Percentiles rank a stretch among this genome's conserved stretches.
phyloP scores from a whole-genome alignment of 1,284 basidiomycete species.

The Boletus mariae region DNA sequence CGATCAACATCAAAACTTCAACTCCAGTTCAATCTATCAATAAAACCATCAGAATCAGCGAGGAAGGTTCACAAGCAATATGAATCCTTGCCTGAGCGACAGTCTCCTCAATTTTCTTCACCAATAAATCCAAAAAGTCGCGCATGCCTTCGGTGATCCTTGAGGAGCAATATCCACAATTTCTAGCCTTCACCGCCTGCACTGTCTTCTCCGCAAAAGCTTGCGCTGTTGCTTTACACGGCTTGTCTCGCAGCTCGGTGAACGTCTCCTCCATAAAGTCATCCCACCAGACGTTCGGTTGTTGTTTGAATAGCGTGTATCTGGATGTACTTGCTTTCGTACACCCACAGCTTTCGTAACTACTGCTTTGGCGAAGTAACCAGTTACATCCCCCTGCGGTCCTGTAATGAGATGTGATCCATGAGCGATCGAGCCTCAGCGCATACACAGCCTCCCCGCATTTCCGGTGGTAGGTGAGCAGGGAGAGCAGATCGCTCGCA shows the following conservation, averaged over 20 bases:
- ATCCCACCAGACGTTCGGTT: slow-evolving; percentile 14
- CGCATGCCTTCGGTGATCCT: slow-evolving; percentile 7
- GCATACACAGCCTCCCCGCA: slow-evolving; percentile 12
- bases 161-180: slow-evolving; percentile 12
- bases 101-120: slow-evolving; percentile 1
- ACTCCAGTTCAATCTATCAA: not conserved
- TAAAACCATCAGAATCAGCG: not conserved
- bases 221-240: slow-evolving; percentile 15
- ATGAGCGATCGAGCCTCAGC: slow-evolving; percentile 2
- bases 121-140: not conserved
- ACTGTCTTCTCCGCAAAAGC: slow-evolving; percentile 1
- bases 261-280: slow-evolving; percentile 13
- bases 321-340: not conserved
- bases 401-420: slow-evolving; percentile 20
- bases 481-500: slow-evolving; percentile 15
- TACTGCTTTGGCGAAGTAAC: not conserved
- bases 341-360: no score
- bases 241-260: slow-evolving; percentile 8
- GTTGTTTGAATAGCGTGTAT: not conserved
- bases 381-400: slow-evolving; percentile 1
- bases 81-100: not conserved
- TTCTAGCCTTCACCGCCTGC: not conserved
- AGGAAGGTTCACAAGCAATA: not conserved
- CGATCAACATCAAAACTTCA: not conserved
- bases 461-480: slow-evolving; percentile 11